Evolutionary conservation across 179 eudicot genomes (phyloP).

Genomic region (Actinidia chinensis): DNA sequence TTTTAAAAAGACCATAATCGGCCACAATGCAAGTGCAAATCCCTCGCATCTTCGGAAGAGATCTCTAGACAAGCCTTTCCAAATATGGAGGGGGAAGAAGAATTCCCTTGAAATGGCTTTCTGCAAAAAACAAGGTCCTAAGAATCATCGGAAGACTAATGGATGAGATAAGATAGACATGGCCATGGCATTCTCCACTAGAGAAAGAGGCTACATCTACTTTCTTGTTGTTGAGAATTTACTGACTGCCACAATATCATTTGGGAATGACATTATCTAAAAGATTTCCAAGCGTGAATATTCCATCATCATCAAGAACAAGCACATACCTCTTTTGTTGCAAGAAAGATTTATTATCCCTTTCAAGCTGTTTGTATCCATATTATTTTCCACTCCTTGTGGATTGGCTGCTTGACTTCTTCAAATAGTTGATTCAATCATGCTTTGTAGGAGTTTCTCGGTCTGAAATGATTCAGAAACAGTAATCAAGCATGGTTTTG

Average conservation of each 20-base stretch:
- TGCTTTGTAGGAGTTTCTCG: slow-evolving; percentile 6
- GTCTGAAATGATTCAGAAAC: slow-evolving; percentile 16
- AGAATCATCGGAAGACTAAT: slow-evolving; percentile 11
- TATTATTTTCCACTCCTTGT: slow-evolving; percentile 10
- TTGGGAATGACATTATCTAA: no score
- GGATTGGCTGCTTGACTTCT: slow-evolving; percentile 12
- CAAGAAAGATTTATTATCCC: slow-evolving; percentile 1
- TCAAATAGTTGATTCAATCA: not conserved
- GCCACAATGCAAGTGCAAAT: no score
- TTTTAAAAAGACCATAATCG: no score
- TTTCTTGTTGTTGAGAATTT: no score
- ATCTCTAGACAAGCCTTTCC: slow-evolving; percentile 10
- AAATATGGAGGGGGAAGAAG: slow-evolving; percentile 21
- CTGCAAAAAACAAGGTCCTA: slow-evolving; percentile 23
- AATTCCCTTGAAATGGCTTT: slow-evolving; percentile 9
- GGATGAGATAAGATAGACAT: no score
- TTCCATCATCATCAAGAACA: slow-evolving; percentile 28
- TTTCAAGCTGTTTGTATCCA: slow-evolving; percentile 14
- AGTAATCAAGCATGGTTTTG: slow-evolving; percentile 20
- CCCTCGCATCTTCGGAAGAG: no score
- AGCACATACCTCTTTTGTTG: slow-evolving; percentile 18
- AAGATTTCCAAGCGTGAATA: not conserved
- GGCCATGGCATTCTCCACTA: no score
- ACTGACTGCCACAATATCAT: no score
- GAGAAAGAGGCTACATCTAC: no score